These are phyloP conservation scores for Penicillium decumbens DNA, from an alignment of 2,329 filamentous ascomycete genomes.

Conservation along the genomic window DNA sequence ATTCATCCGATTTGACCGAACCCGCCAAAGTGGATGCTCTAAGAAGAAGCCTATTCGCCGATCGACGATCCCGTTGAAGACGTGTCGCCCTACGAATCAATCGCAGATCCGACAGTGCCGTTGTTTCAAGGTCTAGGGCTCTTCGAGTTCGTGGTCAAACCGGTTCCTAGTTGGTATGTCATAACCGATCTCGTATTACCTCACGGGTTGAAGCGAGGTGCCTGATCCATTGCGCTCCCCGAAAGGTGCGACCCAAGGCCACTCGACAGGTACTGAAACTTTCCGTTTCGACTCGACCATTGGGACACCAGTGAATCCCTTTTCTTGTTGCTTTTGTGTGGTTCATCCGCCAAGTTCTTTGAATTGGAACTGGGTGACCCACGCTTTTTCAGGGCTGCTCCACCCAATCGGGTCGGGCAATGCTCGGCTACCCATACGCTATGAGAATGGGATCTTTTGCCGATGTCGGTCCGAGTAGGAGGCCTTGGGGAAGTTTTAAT, in stretches of 20 bases:
- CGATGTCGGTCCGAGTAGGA: not conserved
- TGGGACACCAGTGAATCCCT: not conserved
- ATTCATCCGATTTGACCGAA: not conserved
- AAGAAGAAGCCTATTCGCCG: not conserved
- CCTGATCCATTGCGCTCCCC: not conserved
- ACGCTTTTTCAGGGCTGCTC: not conserved
- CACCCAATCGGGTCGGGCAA: not conserved
- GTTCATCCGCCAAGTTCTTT: not conserved
- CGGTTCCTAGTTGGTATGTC: not conserved
- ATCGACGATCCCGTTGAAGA: constrained; percentile 6
- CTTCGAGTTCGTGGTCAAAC: not conserved
- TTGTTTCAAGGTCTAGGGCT: constrained; percentile 1
- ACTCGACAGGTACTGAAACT: not conserved
- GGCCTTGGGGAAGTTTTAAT: too few relatives aligned
- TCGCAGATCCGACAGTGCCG: constrained; percentile 2
- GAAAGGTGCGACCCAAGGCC: not conserved
- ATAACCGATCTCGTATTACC: not conserved
- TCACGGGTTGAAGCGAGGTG: not conserved
- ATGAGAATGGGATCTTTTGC: not conserved
- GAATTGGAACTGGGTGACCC: not conserved
- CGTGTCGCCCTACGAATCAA: constrained; percentile 9
- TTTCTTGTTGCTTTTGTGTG: not conserved
- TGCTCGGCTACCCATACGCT: not conserved
- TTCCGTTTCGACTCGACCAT: not conserved
- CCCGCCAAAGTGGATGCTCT: not conserved